phyloP scores from a whole-genome alignment of 257 asterid species.

The Cordia subcordata region DNA sequence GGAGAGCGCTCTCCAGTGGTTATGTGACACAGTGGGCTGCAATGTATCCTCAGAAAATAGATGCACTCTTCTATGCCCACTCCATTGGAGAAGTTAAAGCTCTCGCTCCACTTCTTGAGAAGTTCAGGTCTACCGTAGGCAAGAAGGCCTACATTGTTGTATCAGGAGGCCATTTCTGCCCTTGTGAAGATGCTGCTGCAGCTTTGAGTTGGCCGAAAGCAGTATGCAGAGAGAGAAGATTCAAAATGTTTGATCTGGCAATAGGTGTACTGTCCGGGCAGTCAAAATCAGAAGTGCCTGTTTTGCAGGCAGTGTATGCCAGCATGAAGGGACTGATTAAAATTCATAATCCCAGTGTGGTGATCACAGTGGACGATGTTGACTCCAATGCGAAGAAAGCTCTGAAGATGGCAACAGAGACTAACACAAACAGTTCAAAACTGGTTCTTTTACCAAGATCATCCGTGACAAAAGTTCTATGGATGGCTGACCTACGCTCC shows the following conservation, averaged over 20 bases:
- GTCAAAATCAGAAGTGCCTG: slow-evolving; percentile 72
- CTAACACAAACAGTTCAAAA: slow-evolving; percentile 29
- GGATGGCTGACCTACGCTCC: slow-evolving; percentile 95
- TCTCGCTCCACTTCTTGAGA: slow-evolving; percentile 76
- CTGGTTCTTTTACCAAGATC: slow-evolving; percentile 63
- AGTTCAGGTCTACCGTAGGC: slow-evolving; percentile 64
- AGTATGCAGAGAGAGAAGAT: slow-evolving; percentile 75
- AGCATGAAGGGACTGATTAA: slow-evolving; percentile 87
- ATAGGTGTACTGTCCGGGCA: slow-evolving; percentile 52
- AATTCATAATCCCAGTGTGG: slow-evolving; percentile 83
- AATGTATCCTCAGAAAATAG: slow-evolving; percentile 85
- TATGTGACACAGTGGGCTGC: slow-evolving; percentile 93
- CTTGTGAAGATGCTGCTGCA: slow-evolving; percentile 76
- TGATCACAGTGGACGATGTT: slow-evolving; percentile 55
- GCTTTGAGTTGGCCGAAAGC: slow-evolving; percentile 70
- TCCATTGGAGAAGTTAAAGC: slow-evolving; percentile 68
- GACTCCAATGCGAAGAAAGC: slow-evolving; percentile 69
- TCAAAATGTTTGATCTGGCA: slow-evolving; percentile 87
- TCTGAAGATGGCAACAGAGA: slow-evolving; percentile 67
- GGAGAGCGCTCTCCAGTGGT: slow-evolving; percentile 94
- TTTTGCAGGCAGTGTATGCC: slow-evolving; percentile 70
- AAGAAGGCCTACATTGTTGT: slow-evolving; percentile 83
- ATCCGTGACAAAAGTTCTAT: slow-evolving; percentile 60
- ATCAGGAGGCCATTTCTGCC: slow-evolving; percentile 79
- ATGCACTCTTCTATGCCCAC: slow-evolving; percentile 84